Evolutionary conservation across 768 basidiomycete genomes (phyloP).

Genomic region (Lactifluus hygrophoroides): DNA sequence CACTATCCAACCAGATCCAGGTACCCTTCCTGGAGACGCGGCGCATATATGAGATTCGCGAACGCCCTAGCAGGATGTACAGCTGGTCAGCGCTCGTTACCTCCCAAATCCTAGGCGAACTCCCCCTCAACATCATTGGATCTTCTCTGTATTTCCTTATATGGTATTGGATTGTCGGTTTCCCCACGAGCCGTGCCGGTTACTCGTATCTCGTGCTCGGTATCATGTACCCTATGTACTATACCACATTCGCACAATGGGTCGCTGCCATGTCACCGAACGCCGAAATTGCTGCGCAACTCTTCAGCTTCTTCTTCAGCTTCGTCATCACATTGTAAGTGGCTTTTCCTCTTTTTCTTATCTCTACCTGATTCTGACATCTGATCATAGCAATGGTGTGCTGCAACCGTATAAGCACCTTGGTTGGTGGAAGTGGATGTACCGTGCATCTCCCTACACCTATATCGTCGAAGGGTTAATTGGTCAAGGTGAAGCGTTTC

Average conservation of each 20-base stretch:
- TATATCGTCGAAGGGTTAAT: constrained; percentile 34
- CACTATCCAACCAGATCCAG: constrained; percentile 36
- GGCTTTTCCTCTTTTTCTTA: background rate
- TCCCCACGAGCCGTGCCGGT: constrained; percentile 30
- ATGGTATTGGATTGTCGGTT: constrained; percentile 44
- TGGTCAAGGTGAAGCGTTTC: constrained; percentile 36
- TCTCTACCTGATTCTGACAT: background rate
- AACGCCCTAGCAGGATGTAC: constrained; percentile 37
- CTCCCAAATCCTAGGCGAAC: constrained; percentile 32
- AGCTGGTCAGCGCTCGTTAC: constrained; percentile 32
- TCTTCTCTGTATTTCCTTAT: constrained; percentile 37
- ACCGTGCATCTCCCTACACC: constrained; percentile 28
- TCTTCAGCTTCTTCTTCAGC: constrained; percentile 33
- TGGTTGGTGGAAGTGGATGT: constrained; percentile 40
- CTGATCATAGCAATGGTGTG: constrained; percentile 35
- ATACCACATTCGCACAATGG: constrained; percentile 35
- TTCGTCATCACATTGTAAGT: constrained; percentile 38
- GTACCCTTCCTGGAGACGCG: constrained; percentile 34
- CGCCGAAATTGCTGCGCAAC: constrained; percentile 32
- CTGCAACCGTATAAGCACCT: constrained; percentile 38
- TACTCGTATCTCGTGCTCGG: constrained; percentile 34
- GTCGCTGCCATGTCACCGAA: constrained; percentile 36
- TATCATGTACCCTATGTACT: constrained; percentile 37
- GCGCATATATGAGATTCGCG: constrained; percentile 34
- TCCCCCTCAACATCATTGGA: constrained; percentile 36